Evolutionary conservation across 345 rosid genomes (phyloP).

Genomic region (Clausena lansium): DNA sequence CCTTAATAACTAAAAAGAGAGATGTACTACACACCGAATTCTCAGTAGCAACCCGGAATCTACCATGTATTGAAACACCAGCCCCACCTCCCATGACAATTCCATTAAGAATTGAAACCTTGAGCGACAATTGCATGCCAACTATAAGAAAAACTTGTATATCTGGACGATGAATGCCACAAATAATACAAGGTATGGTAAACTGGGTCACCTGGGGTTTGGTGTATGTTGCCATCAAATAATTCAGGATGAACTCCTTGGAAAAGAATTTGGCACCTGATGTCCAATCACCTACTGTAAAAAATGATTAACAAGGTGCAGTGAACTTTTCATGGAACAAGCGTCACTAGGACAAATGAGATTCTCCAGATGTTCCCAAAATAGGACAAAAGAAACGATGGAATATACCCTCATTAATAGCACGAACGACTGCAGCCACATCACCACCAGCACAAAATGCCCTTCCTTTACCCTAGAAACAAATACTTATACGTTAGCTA

Average conservation of each 20-base stretch:
- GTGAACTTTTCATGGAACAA: background rate
- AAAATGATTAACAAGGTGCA: background rate
- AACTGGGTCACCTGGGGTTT: slow-evolving; percentile 58
- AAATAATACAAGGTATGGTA: background rate
- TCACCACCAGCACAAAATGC: slow-evolving; percentile 89
- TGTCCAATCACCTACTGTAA: slow-evolving; percentile 55
- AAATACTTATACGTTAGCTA: background rate
- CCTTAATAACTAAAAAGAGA: background rate
- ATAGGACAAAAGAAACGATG: background rate
- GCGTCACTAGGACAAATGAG: background rate
- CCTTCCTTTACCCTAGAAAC: slow-evolving; percentile 64
- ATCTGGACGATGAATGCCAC: background rate
- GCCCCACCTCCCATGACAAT: slow-evolving; percentile 90
- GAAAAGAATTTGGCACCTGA: slow-evolving; percentile 45
- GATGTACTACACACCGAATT: slow-evolving; percentile 46
- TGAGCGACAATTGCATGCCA: slow-evolving; percentile 9
- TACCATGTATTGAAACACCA: slow-evolving; percentile 74
- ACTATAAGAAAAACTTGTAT: background rate
- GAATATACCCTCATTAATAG: slow-evolving; percentile 39
- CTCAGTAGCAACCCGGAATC: slow-evolving; percentile 79
- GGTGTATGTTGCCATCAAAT: slow-evolving; percentile 62
- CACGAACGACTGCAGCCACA: slow-evolving; percentile 54
- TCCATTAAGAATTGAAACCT: slow-evolving; percentile 82
- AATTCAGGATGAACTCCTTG: slow-evolving; percentile 57
- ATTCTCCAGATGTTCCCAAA: background rate